Conservation (phyloP, 768 basidiomycete genomes). For the Fomitopsis pulvina region DNA sequence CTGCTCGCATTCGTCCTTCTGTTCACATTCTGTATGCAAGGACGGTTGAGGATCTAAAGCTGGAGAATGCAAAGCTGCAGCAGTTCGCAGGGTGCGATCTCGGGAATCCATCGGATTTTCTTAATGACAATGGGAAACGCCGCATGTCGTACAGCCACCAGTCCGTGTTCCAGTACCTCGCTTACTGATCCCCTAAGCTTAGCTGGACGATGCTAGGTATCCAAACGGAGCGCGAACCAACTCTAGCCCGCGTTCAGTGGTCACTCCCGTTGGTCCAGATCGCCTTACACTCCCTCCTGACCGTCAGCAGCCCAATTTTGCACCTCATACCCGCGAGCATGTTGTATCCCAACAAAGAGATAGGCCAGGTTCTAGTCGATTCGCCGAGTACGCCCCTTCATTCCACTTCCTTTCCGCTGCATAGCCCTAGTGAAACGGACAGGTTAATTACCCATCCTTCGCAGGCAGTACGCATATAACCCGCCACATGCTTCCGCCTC, state of each 20-base stretch:
- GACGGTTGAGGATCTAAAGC: constrained; percentile 39
- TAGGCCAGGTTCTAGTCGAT: constrained; percentile 45
- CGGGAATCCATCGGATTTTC: constrained; percentile 28
- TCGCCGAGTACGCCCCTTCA: constrained; percentile 35
- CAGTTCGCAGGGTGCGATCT: constrained; percentile 24
- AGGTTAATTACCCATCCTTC: constrained; percentile 16
- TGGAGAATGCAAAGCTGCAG: constrained; percentile 46
- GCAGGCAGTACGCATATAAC: constrained; percentile 64
- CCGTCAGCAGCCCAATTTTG: constrained; percentile 43
- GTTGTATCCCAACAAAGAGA: constrained; percentile 17
- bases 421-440: neutral
- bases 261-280: constrained; percentile 51
- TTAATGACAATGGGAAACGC: constrained; percentile 63
- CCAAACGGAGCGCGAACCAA: constrained; percentile 15
- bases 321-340: constrained; percentile 1
- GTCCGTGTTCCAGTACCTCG: constrained; percentile 21
- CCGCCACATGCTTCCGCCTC: constrained; percentile 24
- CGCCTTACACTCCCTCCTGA: constrained; percentile 63
- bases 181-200: neutral
- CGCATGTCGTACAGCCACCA: constrained; percentile 38
- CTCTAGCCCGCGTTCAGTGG: constrained; percentile 58
- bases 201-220: constrained; percentile 8
- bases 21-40: constrained; percentile 26
- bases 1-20: neutral
- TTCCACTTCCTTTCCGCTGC: neutral